These are phyloP conservation scores for Leccinum uliginosum DNA, from an alignment of 768 basidiomycete species.

Conservation along the genomic window DNA sequence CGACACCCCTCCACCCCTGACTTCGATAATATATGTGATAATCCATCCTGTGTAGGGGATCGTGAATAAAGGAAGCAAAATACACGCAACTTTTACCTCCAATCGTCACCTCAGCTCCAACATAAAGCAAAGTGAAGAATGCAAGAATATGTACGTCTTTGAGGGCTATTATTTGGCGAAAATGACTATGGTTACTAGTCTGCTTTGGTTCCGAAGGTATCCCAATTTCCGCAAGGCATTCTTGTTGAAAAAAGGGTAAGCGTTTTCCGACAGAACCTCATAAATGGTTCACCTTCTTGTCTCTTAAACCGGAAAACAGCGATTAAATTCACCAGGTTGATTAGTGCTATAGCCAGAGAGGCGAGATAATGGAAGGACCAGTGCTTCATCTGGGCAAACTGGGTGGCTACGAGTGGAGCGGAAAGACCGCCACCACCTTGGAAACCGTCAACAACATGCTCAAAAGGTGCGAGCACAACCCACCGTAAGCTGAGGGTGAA, in stretches of 20 bases:
- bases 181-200: constrained; percentile 34
- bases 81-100: constrained; percentile 33
- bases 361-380: constrained; percentile 43
- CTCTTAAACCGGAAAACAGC: constrained; percentile 59
- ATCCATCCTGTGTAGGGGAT: constrained; percentile 50
- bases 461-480: neutral
- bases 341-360: constrained; percentile 61
- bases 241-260: constrained; percentile 20
- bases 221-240: constrained; percentile 35
- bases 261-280: neutral
- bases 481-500: constrained; percentile 12
- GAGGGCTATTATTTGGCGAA: constrained; percentile 42
- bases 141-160: constrained; percentile 44
- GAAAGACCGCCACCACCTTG: constrained; percentile 46
- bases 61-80: neutral
- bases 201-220: constrained; percentile 24
- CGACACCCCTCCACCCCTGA: constrained; percentile 40
- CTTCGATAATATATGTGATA: constrained; percentile 50
- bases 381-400: constrained; percentile 36
- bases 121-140: constrained; percentile 42
- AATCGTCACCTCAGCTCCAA: constrained; percentile 49
- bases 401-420: constrained; percentile 51
- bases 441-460: neutral
- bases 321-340: constrained; percentile 48
- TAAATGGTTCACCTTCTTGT: constrained; percentile 51